phyloP scores from a whole-genome alignment of 179 eudicot species.

The Actinidia arguta region DNA sequence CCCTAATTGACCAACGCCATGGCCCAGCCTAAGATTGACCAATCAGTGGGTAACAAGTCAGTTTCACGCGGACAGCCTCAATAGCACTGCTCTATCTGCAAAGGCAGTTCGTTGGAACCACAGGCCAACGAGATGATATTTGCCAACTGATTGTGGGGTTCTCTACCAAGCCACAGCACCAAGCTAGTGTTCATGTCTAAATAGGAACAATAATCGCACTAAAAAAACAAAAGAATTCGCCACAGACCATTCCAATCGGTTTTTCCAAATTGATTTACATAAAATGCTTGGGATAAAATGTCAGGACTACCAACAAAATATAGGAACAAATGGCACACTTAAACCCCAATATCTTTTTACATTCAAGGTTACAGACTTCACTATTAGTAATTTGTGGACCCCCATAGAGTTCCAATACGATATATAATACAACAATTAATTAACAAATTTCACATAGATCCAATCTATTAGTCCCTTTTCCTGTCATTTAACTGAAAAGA shows the following conservation, averaged over 20 bases:
- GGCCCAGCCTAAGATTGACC: too few species aligned
- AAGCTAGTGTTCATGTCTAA: too few species aligned
- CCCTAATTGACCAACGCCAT: too few species aligned
- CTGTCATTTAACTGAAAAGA: background rate
- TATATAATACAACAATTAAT: background rate
- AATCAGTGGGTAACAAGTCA: too few species aligned
- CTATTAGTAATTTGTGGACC: background rate
- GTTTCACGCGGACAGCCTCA: too few species aligned
- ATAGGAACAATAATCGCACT: background rate
- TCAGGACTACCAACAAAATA: background rate
- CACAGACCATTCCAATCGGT: background rate
- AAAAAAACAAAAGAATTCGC: background rate
- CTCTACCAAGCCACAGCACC: too few species aligned
- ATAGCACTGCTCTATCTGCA: too few species aligned
- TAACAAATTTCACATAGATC: slow-evolving; percentile 20
- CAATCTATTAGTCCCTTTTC: background rate
- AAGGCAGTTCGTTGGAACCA: too few species aligned
- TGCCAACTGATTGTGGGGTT: too few species aligned
- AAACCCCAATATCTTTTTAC: background rate
- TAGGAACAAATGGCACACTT: background rate
- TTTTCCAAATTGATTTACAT: too few species aligned
- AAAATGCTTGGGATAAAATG: background rate
- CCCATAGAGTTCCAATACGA: background rate
- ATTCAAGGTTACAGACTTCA: background rate
- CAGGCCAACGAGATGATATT: too few species aligned